phyloP scores from a whole-genome alignment of 2,329 filamentous ascomycete genomes.

The Elsinoe ampelina region DNA sequence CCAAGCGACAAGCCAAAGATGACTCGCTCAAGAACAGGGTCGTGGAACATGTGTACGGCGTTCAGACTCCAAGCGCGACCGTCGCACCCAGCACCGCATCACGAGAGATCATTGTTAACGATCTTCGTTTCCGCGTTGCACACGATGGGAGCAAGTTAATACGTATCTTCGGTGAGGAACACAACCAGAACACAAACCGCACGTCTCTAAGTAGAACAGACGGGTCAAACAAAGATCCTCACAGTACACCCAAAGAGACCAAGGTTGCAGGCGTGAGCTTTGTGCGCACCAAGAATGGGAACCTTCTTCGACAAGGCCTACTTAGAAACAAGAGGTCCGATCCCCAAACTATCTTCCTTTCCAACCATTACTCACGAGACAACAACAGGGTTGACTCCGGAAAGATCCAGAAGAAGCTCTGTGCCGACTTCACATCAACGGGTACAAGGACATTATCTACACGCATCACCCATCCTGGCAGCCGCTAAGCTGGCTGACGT shows the following conservation, averaged over 20 bases:
- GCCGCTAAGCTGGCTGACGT: not conserved
- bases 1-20: constrained; percentile 47
- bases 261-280: constrained; percentile 71
- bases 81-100: constrained; percentile 12
- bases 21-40: constrained; percentile 53
- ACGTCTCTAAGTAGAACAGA: constrained; percentile 18
- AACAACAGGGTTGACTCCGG: constrained; percentile 26
- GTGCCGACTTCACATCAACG: constrained; percentile 49
- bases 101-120: constrained; percentile 59
- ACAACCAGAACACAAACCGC: not conserved
- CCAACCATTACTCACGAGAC: constrained; percentile 7
- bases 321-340: constrained; percentile 67
- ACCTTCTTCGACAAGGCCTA: constrained; percentile 63
- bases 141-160: constrained; percentile 76
- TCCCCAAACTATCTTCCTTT: not conserved
- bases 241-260: constrained; percentile 62
- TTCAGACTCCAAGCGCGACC: constrained; percentile 17
- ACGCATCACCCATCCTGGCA: constrained; percentile 9
- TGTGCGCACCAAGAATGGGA: constrained; percentile 77
- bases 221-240: constrained; percentile 18
- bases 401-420: constrained; percentile 63
- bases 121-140: constrained; percentile 62
- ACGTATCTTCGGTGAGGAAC: constrained; percentile 56
- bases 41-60: constrained; percentile 33
- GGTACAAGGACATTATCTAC: constrained; percentile 34